Percentiles rank a stretch among this genome's conserved stretches.
These are phyloP conservation scores for Lithohypha guttulata DNA, from an alignment of 2,329 filamentous ascomycete genomes.

Conservation along the genomic window DNA sequence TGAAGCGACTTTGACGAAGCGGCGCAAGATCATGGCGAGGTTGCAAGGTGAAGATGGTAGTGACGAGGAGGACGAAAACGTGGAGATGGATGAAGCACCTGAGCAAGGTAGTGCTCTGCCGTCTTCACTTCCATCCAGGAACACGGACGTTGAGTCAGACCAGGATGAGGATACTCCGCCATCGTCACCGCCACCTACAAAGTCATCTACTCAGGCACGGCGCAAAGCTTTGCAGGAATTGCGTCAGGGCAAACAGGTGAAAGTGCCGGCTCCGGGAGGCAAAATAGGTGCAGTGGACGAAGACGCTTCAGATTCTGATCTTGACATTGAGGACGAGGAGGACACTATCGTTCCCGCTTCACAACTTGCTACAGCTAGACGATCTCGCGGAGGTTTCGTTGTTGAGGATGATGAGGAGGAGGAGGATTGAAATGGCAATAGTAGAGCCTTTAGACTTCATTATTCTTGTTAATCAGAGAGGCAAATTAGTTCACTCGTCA, in stretches of 20 bases:
- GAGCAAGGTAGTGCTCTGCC: constrained; percentile 1
- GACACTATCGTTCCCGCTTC: constrained; percentile 9
- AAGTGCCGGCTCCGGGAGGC: background rate
- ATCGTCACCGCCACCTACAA: constrained; percentile 18
- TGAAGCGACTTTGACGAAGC: background rate
- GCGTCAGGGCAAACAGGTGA: constrained; percentile 7
- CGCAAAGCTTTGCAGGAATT: constrained; percentile 10
- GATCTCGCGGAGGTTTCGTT: constrained; percentile 17
- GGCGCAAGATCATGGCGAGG: constrained; percentile 9
- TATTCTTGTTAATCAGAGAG: no score
- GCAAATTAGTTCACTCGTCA: no score
- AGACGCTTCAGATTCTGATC: constrained; percentile 4
- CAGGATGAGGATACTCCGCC: constrained; percentile 24
- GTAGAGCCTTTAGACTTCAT: no score
- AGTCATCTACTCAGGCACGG: constrained; percentile 1
- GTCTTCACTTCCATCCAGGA: background rate
- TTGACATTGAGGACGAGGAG: constrained; percentile 11
- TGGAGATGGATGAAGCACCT: constrained; percentile 14
- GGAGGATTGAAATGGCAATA: no score
- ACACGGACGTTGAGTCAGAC: constrained; percentile 6
- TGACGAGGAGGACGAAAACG: constrained; percentile 12
- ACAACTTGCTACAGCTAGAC: constrained; percentile 2
- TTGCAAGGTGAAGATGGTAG: constrained; percentile 15
- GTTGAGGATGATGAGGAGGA: constrained; percentile 22
- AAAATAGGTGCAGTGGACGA: background rate